Base-by-base conservation (phyloP, 192 early-diverging fungal genomes). In the Coemansia sp. region DNA sequence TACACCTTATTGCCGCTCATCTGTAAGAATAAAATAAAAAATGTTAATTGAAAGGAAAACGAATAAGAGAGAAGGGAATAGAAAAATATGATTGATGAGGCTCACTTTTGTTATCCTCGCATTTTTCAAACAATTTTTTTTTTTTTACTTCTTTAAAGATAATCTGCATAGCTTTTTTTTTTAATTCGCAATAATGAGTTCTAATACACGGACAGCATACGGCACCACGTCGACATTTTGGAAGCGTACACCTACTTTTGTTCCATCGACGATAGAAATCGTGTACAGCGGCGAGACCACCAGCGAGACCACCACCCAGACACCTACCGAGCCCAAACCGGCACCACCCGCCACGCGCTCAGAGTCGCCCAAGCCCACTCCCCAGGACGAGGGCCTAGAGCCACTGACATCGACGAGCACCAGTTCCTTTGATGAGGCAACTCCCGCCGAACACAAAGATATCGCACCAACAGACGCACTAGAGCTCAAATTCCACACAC, bases 401-500 rank as follows among this genome's bases (percentile, higher is more conserved):
- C 57, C 57, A 16, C 31, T 33, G 16, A 33, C 57, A 6, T 16
- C 33, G 16, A 33, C 57, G 29, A 16, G 27, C 55, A 15, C 29
- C 53, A 60, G 31, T 18, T 31, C 31, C 49, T 50, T 22, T 50
- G 49, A 50, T 7, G 31, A 40, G 5, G 5, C 36, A 5, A 41
- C 24, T 20, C 7, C 18, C 43, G 24, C 13, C 44, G 12, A 38
- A 38, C 36, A 44, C 10, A 40, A 41, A 13, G 20, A 38, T 22
- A 22, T 0, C 8, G 34, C 34, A 34, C 31, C 65, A 8, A 31
- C 46, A 22, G 70, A 68, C 20, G 62, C 67, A 12, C 47, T 52
- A 3, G 44, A 66, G 31, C 60, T 50, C 12, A 88, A 89, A 76
- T 91, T 92, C 75, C 83, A 87, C 53, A 68, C 70, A 1, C 50